Conservation (phyloP, 768 basidiomycete genomes). For the Chalciporus piperatus region DNA sequence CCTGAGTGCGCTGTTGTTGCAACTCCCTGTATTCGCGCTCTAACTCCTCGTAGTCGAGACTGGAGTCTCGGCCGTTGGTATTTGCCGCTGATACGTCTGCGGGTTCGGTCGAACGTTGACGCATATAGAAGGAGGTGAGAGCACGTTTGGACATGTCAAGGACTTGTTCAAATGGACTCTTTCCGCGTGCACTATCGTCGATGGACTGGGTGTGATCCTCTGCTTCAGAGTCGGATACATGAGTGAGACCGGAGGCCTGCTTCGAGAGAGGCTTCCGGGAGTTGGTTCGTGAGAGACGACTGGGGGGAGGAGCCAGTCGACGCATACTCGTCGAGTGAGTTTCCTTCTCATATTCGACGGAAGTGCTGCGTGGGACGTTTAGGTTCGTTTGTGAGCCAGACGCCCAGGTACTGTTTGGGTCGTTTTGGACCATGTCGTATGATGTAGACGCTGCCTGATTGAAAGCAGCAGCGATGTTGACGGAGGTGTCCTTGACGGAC, state of each 20-base stretch:
- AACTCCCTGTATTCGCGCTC: slow-evolving; percentile 58
- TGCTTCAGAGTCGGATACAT: slow-evolving; percentile 68
- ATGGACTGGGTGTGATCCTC: slow-evolving; percentile 40
- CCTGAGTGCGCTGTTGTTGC: slow-evolving; percentile 25
- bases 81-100: slow-evolving; percentile 38
- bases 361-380: slow-evolving; percentile 66
- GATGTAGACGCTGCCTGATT: slow-evolving; percentile 56
- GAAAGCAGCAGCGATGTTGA: slow-evolving; percentile 83
- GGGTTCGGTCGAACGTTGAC: slow-evolving; percentile 59
- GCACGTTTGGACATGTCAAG: slow-evolving; percentile 54
- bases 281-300: slow-evolving; percentile 35
- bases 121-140: slow-evolving; percentile 57
- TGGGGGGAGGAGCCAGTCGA: slow-evolving; percentile 63
- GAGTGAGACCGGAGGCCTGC: slow-evolving; percentile 42
- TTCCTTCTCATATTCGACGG: slow-evolving; percentile 75
- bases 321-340: slow-evolving; percentile 52
- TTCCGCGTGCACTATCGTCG: slow-evolving; percentile 49
- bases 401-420: slow-evolving; percentile 66
- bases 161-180: slow-evolving; percentile 66
- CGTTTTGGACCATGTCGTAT: slow-evolving; percentile 42
- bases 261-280: slow-evolving; percentile 53
- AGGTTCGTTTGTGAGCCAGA: slow-evolving; percentile 50
- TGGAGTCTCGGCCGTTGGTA: slow-evolving; percentile 41
- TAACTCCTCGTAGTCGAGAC: slow-evolving; percentile 79
- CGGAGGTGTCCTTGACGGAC: slow-evolving; percentile 79